These are phyloP conservation scores for Eragrostis tef DNA, from an alignment of 202 grass and related monocot genomes.

Conservation along the genomic window DNA sequence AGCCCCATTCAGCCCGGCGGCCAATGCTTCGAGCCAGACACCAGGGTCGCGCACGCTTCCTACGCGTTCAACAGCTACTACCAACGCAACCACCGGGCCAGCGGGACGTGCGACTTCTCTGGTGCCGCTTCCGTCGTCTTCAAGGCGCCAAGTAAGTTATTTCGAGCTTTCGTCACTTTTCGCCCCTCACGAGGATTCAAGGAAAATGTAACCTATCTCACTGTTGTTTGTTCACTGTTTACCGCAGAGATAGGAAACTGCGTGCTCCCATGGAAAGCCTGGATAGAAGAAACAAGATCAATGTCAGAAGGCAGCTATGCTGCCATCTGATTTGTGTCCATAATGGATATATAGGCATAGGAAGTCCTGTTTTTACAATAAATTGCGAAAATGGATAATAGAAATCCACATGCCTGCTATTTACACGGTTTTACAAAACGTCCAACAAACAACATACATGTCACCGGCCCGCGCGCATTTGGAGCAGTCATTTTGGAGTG, in stretches of 20 bases:
- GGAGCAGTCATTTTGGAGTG: no score
- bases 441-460: no score
- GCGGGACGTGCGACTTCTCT: constrained; percentile 55
- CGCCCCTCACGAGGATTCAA: not conserved
- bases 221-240: not conserved
- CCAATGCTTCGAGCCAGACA: not conserved
- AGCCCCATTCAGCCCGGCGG: not conserved
- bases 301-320: not conserved
- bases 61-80: constrained; percentile 76
- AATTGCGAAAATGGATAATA: no score
- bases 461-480: no score
- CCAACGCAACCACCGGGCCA: constrained; percentile 46
- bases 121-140: constrained; percentile 56
- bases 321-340: not conserved
- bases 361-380: no score
- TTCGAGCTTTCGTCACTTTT: not conserved
- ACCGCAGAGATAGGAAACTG: constrained; percentile 64
- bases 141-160: constrained; percentile 57
- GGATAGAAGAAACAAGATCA: not conserved
- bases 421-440: no score
- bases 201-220: not conserved
- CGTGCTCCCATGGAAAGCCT: constrained; percentile 14
- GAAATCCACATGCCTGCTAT: no score
- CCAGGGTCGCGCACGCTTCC: constrained; percentile 39
- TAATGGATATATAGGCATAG: not conserved